Percentiles rank a stretch among this genome's conserved stretches.
These are phyloP conservation scores for Paracorniculantispora psalliotae DNA, from an alignment of 2,329 filamentous ascomycete species.

Conservation along the genomic window DNA sequence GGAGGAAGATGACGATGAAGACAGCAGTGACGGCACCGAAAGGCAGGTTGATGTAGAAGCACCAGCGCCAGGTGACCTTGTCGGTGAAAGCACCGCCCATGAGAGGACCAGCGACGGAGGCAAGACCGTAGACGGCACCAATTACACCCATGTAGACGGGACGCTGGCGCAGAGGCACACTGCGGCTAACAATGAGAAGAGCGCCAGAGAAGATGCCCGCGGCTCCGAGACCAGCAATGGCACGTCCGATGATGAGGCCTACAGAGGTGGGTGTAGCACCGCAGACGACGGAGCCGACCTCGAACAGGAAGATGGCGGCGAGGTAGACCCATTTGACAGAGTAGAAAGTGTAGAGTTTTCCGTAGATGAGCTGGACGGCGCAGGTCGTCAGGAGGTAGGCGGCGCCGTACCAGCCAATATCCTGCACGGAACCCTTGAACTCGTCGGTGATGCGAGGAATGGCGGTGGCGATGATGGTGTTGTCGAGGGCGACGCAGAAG, in stretches of 20 bases:
- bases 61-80: constrained; percentile 25
- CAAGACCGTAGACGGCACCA: constrained; percentile 35
- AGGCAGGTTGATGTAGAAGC: constrained; percentile 29
- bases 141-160: constrained; percentile 36
- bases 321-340: constrained; percentile 42
- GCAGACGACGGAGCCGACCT: constrained; percentile 32
- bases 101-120: constrained; percentile 21
- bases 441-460: constrained; percentile 31
- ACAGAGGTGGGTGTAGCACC: constrained; percentile 16
- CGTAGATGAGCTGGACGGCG: constrained; percentile 45
- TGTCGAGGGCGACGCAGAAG: constrained; percentile 21
- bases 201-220: constrained; percentile 43
- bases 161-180: constrained; percentile 20
- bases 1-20: constrained; percentile 23
- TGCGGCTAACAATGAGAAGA: constrained; percentile 27
- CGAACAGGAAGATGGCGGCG: constrained; percentile 29
- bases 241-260: constrained; percentile 19
- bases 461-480: constrained; percentile 35
- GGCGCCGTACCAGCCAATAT: constrained; percentile 43
- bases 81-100: constrained; percentile 22
- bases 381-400: constrained; percentile 44
- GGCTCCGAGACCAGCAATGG: constrained; percentile 24
- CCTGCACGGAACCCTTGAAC: constrained; percentile 31
- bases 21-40: constrained; percentile 27
- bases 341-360: constrained; percentile 47